Percentiles rank a stretch among this genome's conserved stretches.
Evolutionary conservation across 2,329 filamentous ascomycete species (phyloP).

Genomic region (Remersonia thermophila): DNA sequence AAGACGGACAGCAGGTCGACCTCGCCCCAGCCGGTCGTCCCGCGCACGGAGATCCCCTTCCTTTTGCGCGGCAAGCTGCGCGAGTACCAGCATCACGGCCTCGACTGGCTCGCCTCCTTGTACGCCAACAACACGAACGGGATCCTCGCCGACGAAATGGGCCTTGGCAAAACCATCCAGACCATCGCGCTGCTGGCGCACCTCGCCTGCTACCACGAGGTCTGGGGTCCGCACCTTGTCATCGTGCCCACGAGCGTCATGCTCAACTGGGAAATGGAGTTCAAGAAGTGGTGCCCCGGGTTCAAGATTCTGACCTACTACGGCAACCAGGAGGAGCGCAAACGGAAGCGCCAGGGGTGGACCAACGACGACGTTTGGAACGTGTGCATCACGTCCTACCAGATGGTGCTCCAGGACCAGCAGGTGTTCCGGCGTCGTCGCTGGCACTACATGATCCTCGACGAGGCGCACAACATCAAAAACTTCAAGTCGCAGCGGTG

Average conservation of each 20-base stretch:
- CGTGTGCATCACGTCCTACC: constrained; percentile 94
- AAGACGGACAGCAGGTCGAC: constrained; percentile 22
- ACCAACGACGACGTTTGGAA: constrained; percentile 90
- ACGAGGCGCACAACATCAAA: constrained; percentile 99
- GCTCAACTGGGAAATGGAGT: constrained; percentile 99
- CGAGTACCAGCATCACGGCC: constrained; percentile 92
- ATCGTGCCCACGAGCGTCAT: constrained; percentile 97
- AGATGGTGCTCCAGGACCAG: constrained; percentile 87
- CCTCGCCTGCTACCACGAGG: constrained; percentile 74
- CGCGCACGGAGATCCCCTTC: constrained; percentile 65
- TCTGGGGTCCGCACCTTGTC: constrained; percentile 93
- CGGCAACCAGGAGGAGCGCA: constrained; percentile 83
- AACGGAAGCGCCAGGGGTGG: constrained; percentile 85
- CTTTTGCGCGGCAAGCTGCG: constrained; percentile 78
- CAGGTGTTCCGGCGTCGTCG: constrained; percentile 82
- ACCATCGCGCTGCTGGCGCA: constrained; percentile 91
- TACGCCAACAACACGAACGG: constrained; percentile 91
- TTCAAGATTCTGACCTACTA: constrained; percentile 99
- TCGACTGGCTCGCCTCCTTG: constrained; percentile 90
- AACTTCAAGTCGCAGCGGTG: constrained; percentile 97
- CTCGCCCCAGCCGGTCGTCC: constrained; percentile 24
- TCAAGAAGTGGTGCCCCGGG: constrained; percentile 96
- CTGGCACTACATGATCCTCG: constrained; percentile 97
- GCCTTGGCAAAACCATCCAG: constrained; percentile 94
- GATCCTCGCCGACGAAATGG: constrained; percentile 97